Conservation (phyloP, 805 yeast species). For the Metschnikowia amazonensis region DNA sequence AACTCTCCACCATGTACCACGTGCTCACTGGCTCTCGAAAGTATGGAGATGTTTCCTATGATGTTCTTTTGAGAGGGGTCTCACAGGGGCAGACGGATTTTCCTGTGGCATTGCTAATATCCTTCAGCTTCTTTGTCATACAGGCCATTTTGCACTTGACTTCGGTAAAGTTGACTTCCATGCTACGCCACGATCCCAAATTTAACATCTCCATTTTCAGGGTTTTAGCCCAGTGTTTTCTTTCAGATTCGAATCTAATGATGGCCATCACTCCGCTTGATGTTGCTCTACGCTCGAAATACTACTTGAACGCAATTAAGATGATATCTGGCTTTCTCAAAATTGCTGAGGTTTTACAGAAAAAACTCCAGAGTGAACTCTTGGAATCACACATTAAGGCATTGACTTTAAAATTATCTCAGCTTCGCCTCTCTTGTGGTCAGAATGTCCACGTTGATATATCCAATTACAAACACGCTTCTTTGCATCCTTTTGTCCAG, state of each 20-base stretch:
- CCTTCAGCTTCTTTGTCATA: slow-evolving; percentile 18
- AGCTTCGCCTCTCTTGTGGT: slow-evolving; percentile 1
- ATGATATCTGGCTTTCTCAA: slow-evolving; percentile 16
- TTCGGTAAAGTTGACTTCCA: slow-evolving; percentile 10
- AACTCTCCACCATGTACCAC: slow-evolving; percentile 12
- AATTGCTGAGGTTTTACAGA: slow-evolving; percentile 8
- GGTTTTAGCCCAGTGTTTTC: slow-evolving; percentile 11
- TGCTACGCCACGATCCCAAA: slow-evolving; percentile 1
- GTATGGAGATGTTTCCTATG: slow-evolving; percentile 1
- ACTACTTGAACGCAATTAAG: slow-evolving; percentile 13
- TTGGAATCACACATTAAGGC: slow-evolving; percentile 3
- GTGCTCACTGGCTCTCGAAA: slow-evolving; percentile 8
- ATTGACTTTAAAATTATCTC: slow-evolving; percentile 5
- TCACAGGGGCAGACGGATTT: background rate
- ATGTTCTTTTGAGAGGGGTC: slow-evolving; percentile 8
- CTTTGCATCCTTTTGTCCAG: background rate
- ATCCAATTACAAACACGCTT: background rate
- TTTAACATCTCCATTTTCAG: slow-evolving; percentile 5
- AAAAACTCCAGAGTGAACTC: background rate
- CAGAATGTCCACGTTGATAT: background rate
- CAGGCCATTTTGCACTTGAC: slow-evolving; percentile 15
- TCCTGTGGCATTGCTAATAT: slow-evolving; percentile 6
- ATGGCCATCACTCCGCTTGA: slow-evolving; percentile 8
- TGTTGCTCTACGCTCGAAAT: slow-evolving; percentile 5
- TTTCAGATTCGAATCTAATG: slow-evolving; percentile 7